Percentiles rank a stretch among this genome's conserved stretches.
These are phyloP conservation scores for Fraxinus greggii DNA, from an alignment of 305 asterid species.

Conservation along the genomic window DNA sequence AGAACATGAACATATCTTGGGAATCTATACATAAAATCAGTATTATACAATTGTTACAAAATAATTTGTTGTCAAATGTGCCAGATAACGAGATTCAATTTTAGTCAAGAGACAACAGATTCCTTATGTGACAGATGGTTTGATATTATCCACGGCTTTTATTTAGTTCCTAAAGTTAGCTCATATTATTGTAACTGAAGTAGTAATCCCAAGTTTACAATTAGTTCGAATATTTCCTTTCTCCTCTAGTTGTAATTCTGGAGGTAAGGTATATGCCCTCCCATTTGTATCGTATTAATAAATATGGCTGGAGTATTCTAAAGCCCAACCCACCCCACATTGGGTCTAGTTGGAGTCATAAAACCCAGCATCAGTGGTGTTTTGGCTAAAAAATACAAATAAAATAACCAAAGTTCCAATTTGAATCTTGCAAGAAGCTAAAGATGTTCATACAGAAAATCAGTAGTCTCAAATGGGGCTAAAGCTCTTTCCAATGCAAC, in stretches of 20 bases:
- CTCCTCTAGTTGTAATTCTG: background rate
- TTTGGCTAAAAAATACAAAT: background rate
- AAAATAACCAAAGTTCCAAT: background rate
- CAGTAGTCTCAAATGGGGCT: background rate
- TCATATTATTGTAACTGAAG: background rate
- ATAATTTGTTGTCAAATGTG: background rate
- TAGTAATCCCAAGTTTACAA: background rate
- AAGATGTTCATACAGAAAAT: background rate
- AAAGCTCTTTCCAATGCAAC: background rate
- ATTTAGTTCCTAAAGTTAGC: background rate
- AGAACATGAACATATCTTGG: background rate
- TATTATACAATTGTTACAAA: background rate
- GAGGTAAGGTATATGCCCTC: background rate
- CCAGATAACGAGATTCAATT: background rate
- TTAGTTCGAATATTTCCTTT: background rate
- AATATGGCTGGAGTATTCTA: background rate
- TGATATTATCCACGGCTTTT: background rate
- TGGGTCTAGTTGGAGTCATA: background rate
- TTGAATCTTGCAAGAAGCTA: background rate
- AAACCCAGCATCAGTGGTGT: background rate
- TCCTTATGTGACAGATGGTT: background rate
- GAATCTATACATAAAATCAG: background rate
- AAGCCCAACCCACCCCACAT: background rate
- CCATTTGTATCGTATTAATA: background rate
- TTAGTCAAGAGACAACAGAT: background rate